Evolutionary conservation across 495 filamentous ascomycete species (phyloP).

Genomic region (Cercophora samala): DNA sequence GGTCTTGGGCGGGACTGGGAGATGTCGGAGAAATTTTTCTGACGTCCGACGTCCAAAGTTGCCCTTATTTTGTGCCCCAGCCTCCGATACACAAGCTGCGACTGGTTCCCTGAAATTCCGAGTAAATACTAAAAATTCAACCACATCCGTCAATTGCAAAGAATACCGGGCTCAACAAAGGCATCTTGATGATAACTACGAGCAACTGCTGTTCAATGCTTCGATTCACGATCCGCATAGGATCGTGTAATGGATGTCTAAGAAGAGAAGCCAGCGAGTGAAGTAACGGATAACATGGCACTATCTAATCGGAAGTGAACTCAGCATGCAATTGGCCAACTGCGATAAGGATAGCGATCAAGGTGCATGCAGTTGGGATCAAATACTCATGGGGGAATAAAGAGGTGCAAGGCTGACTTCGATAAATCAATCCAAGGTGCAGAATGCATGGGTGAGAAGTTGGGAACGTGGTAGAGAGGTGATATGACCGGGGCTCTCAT

Average conservation of each 20-base stretch:
- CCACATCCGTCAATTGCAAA: not conserved
- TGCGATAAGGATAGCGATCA: not conserved
- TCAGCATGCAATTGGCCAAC: not conserved
- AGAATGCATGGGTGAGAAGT: not conserved
- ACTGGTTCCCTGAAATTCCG: constrained; percentile 1
- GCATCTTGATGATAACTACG: not conserved
- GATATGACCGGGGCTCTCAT: not conserved
- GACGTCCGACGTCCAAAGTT: constrained; percentile 39
- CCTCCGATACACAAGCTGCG: constrained; percentile 39
- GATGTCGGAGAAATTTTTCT: constrained; percentile 41
- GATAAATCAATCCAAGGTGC: not conserved
- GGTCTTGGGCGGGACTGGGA: constrained; percentile 12
- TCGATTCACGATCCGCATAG: not conserved
- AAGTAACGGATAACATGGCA: not conserved
- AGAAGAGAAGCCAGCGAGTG: not conserved
- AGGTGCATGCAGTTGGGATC: not conserved
- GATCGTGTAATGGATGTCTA: not conserved
- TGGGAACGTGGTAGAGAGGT: not conserved
- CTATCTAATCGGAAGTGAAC: not conserved
- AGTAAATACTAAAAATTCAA: constrained; percentile 13
- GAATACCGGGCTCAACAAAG: not conserved
- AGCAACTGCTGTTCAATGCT: not conserved
- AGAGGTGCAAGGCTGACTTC: not conserved
- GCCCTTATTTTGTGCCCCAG: constrained; percentile 48
- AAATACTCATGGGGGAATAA: not conserved